These are phyloP conservation scores for Millerozyma miso DNA, from an alignment of 805 yeast genomes.

Conservation along the genomic window DNA sequence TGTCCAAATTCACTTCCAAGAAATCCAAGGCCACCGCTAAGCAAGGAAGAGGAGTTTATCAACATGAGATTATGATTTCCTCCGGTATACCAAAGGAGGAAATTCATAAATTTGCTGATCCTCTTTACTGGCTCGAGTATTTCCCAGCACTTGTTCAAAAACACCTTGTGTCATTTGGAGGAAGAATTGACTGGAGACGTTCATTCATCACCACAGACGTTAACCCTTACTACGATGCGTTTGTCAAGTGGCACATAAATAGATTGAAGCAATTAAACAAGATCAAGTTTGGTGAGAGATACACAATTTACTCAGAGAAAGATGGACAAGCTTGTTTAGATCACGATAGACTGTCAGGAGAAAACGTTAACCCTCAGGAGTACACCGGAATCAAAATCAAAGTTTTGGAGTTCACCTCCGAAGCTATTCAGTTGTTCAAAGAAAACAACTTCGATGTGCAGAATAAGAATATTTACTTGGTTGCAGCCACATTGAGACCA, in stretches of 20 bases:
- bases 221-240: slow-evolving; percentile 92
- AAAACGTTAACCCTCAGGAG: slow-evolving; percentile 96
- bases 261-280: slow-evolving; percentile 79
- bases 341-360: slow-evolving; percentile 96
- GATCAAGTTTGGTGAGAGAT: slow-evolving; percentile 96
- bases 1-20: slow-evolving; percentile 86
- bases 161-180: slow-evolving; percentile 80
- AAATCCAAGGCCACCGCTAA: slow-evolving; percentile 93
- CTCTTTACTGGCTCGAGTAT: slow-evolving; percentile 82
- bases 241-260: slow-evolving; percentile 95
- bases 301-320: slow-evolving; percentile 94
- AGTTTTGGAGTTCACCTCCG: slow-evolving; percentile 54
- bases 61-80: slow-evolving; percentile 94
- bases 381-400: slow-evolving; percentile 89
- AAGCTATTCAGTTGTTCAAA: slow-evolving; percentile 52
- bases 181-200: slow-evolving; percentile 98
- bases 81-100: slow-evolving; percentile 83
- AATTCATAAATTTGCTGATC: slow-evolving; percentile 83
- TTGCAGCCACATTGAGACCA: slow-evolving; percentile 97
- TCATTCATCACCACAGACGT: slow-evolving; percentile 92
- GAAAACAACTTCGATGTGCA: slow-evolving; percentile 43
- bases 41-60: slow-evolving; percentile 90
- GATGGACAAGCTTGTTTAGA: slow-evolving; percentile 99
- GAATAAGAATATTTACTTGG: slow-evolving; percentile 68
- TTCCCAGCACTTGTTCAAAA: slow-evolving; percentile 87